phyloP scores from a whole-genome alignment of 2,329 filamentous ascomycete species.

The Sporothrix schenckii region DNA sequence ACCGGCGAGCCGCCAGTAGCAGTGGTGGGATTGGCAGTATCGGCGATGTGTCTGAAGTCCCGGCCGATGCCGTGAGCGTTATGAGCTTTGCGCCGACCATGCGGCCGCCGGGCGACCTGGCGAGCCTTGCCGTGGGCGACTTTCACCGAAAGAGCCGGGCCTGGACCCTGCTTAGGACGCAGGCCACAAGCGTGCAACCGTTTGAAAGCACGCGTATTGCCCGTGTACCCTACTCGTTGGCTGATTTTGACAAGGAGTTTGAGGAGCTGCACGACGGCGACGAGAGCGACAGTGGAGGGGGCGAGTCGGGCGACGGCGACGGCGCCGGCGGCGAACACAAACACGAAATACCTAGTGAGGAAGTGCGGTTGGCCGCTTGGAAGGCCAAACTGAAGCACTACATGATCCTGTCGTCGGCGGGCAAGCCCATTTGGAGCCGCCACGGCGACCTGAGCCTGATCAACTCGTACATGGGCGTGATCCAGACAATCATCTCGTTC shows the following conservation, averaged over 20 bases:
- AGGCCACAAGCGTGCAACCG: slow-evolving; percentile 61
- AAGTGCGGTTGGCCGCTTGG: slow-evolving; percentile 71
- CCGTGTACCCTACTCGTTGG: slow-evolving; percentile 56
- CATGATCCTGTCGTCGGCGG: slow-evolving; percentile 91
- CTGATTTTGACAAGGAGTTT: slow-evolving; percentile 76
- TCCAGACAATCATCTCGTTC: slow-evolving; percentile 97
- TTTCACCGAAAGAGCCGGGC: slow-evolving; percentile 67
- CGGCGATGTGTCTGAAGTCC: slow-evolving; percentile 47
- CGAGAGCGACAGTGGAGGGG: slow-evolving; percentile 44
- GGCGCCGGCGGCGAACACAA: too few species aligned
- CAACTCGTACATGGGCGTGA: slow-evolving; percentile 90
- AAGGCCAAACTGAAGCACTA: slow-evolving; percentile 96
- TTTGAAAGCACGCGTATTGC: slow-evolving; percentile 58
- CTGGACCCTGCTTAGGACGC: slow-evolving; percentile 67
- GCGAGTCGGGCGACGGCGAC: slow-evolving; percentile 41
- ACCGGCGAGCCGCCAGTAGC: slow-evolving; percentile 32
- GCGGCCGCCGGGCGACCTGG: slow-evolving; percentile 70
- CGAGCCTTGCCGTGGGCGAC: slow-evolving; percentile 78
- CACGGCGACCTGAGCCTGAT: slow-evolving; percentile 89
- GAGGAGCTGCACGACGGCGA: slow-evolving; percentile 64
- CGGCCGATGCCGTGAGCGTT: slow-evolving; percentile 68
- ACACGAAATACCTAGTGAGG: slow-evolving; percentile 46
- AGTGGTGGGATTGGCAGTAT: slow-evolving; percentile 2
- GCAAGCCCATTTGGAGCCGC: slow-evolving; percentile 95
- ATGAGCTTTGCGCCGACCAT: slow-evolving; percentile 67